A percentile compares a stretch with the other conserved stretches of the same genome.
phyloP scores from a whole-genome alignment of 2,329 filamentous ascomycete genomes.

The Ceratocystis alfenasii region DNA sequence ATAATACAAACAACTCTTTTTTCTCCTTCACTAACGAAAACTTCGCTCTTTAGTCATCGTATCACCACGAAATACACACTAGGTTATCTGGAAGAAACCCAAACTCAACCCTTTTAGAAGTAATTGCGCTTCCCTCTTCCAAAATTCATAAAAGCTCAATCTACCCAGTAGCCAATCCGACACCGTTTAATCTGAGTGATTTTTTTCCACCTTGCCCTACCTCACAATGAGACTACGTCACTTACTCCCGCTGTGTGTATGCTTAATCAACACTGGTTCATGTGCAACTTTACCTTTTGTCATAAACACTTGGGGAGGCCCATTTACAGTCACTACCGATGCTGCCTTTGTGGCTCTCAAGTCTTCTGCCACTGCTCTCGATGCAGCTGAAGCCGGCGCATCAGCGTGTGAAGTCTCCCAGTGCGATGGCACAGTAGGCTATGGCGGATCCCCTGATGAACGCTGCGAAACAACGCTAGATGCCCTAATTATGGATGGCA shows the following conservation, averaged over 20 bases:
- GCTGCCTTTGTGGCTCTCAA: slow-evolving; percentile 36
- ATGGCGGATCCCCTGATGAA: slow-evolving; percentile 44
- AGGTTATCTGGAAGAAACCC: too few species aligned
- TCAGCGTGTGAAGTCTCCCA: slow-evolving; percentile 40
- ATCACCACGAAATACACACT: too few species aligned
- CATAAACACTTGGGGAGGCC: slow-evolving; percentile 44
- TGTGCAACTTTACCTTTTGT: slow-evolving; percentile 33
- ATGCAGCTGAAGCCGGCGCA: slow-evolving; percentile 42
- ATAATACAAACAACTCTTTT: too few species aligned
- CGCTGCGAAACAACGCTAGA: slow-evolving; percentile 46
- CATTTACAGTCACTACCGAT: slow-evolving; percentile 41
- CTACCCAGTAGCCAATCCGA: too few species aligned
- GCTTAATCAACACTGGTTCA: neutral
- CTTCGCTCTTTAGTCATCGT: too few species aligned
- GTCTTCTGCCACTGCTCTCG: slow-evolving; percentile 33
- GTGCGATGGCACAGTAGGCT: slow-evolving; percentile 45
- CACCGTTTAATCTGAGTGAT: too few species aligned
- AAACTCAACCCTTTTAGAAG: too few species aligned
- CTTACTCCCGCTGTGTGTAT: neutral
- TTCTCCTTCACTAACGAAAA: too few species aligned
- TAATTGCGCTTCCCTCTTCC: too few species aligned
- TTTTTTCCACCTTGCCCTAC: too few species aligned
- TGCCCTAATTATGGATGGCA: slow-evolving; percentile 47
- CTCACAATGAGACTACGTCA: neutral
- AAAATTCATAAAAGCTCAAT: too few species aligned